phyloP scores from a whole-genome alignment of 148 eudicot species.

The Nepenthes mirabilis region DNA sequence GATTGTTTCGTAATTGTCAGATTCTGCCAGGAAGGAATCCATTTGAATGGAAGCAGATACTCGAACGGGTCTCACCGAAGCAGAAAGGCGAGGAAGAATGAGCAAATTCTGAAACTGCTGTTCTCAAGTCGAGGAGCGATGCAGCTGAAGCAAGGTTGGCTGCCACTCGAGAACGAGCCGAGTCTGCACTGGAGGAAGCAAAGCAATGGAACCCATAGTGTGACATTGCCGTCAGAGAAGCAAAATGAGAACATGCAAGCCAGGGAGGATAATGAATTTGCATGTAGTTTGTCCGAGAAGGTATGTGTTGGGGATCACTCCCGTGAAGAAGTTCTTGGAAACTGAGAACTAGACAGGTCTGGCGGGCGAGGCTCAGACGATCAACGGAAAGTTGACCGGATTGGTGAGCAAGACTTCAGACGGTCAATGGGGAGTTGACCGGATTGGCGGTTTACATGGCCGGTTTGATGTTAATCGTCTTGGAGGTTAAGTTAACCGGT shows the following conservation, averaged over 20 bases:
- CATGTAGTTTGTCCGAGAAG: slow-evolving; percentile 58
- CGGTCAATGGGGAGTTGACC: too few relatives aligned
- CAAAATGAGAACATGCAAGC: slow-evolving; percentile 68
- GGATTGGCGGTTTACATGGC: too few relatives aligned
- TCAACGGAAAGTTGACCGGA: too few relatives aligned
- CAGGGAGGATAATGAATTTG: slow-evolving; percentile 78
- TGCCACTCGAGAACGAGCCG: slow-evolving; percentile 82
- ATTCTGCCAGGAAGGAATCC: slow-evolving; percentile 51
- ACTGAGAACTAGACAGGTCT: too few relatives aligned
- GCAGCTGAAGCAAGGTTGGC: slow-evolving; percentile 94
- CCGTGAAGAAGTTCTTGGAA: too few relatives aligned
- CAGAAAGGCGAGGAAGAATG: slow-evolving; percentile 76
- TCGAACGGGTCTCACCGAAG: slow-evolving; percentile 48
- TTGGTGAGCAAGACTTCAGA: too few relatives aligned
- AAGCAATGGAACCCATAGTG: slow-evolving; percentile 89
- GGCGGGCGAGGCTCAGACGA: too few relatives aligned
- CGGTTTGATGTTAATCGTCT: too few relatives aligned
- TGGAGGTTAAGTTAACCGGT: too few relatives aligned
- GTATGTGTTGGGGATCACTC: too few relatives aligned
- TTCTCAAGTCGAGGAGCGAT: slow-evolving; percentile 60
- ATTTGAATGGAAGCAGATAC: slow-evolving; percentile 75
- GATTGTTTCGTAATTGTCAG: slow-evolving; percentile 53
- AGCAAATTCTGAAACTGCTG: slow-evolving; percentile 47
- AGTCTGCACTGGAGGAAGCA: slow-evolving; percentile 91
- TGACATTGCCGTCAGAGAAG: slow-evolving; percentile 77